Evolutionary conservation across 257 asterid species (phyloP), one percentile per base, ranked within the genome.

Genomic region (Coffea canephora): DNA sequence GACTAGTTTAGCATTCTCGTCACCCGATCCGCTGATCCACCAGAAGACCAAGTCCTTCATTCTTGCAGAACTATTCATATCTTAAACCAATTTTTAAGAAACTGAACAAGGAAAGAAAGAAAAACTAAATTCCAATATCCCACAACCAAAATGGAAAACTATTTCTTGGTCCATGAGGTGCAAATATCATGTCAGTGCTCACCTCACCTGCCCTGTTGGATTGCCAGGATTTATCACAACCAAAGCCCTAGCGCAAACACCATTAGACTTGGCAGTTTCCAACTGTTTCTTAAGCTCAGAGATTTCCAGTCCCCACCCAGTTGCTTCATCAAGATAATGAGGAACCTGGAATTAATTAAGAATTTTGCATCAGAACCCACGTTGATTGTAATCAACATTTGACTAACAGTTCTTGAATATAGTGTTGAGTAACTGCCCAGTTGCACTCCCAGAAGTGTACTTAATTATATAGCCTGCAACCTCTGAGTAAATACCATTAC

Each of bases 21-120:
- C 82, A 96, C 99, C 94, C 94, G 98, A 81, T 96, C 99, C 16
- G 99, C 94, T 96, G 98, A 81, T 96, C 99, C 16, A 98, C 99
- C 85, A 96, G 84, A 83, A 96, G 99, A 84, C 91, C 97, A 49
- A 96, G 97, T n/a, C 96, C 93, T 91, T 94, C 98, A 78, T 89
- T 84, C 93, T 88, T 94, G 91, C 98, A 92, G 94, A 96, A 94
- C 57, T 90, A 62, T 39, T 54, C 43, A 34, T 65, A 69, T 15
- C 45, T 1, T 67, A 64, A 76, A n/a, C 27, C 36, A 5, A 49
- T 25, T 14, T 14, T 27, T 12, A 65, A 31, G 19, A 31, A 65
- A 65, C 43, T 31, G 8, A 25, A 9, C 12, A 64, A 25, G 69
- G 69, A 12, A 25, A 11, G 27, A 59, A 39, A 39, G 43, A 39